Evolutionary conservation across 768 basidiomycete species (phyloP).

Genomic region (Sporobolomyces roseus): DNA sequence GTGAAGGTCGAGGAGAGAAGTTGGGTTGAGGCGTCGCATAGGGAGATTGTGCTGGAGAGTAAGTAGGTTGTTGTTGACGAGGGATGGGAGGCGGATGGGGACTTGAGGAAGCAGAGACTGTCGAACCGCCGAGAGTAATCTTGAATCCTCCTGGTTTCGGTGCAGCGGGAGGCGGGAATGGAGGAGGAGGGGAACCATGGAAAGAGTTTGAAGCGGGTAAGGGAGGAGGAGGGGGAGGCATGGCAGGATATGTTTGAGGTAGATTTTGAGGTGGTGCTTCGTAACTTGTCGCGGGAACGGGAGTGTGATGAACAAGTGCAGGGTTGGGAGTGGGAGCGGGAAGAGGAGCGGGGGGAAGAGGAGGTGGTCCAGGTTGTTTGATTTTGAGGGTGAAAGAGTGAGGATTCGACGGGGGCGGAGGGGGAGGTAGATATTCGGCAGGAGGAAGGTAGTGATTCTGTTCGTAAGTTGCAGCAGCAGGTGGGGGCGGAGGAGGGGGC

Average conservation of each 20-base stretch:
- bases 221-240: constrained; percentile 13
- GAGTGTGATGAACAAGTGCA: too few species aligned
- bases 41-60: constrained; percentile 47
- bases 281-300: too few species aligned
- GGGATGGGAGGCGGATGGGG: neutral
- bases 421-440: constrained; percentile 18
- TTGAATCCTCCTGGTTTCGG: constrained; percentile 45
- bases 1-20: constrained; percentile 40
- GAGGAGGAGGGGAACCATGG: neutral
- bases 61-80: constrained; percentile 27
- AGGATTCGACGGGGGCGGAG: neutral
- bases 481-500: constrained; percentile 41
- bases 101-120: constrained; percentile 27
- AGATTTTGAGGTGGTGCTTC: too few species aligned
- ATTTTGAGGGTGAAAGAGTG: constrained; percentile 45
- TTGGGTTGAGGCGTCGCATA: constrained; percentile 47
- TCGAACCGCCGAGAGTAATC: constrained; percentile 47
- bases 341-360: neutral
- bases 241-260: constrained; percentile 2
- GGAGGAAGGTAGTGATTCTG: constrained; percentile 11
- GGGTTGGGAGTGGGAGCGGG: neutral
- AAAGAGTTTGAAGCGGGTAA: neutral
- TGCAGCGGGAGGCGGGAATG: neutral
- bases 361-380: constrained; percentile 39
- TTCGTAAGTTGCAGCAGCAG: constrained; percentile 34